phyloP scores from a whole-genome alignment of 345 rosid species.

The Populus ilicifolia region DNA sequence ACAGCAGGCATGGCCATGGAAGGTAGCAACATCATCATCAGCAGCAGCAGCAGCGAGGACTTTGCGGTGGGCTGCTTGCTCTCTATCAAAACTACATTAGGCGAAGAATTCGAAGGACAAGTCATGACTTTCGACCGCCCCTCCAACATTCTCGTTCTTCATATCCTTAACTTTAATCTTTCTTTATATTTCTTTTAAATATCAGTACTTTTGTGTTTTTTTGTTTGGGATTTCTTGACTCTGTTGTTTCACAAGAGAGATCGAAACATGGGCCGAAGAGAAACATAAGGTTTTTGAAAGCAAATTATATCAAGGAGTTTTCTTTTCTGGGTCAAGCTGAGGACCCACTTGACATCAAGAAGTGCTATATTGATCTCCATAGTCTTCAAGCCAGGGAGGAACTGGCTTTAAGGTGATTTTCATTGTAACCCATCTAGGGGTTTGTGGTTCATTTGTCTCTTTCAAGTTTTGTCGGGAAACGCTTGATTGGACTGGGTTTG shows the following conservation, averaged over 20 bases:
- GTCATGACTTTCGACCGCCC: slow-evolving; percentile 83
- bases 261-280: slow-evolving; percentile 44
- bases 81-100: slow-evolving; percentile 72
- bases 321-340: slow-evolving; percentile 63
- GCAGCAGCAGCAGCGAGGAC: slow-evolving; percentile 43
- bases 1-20: slow-evolving; percentile 34
- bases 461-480: neutral
- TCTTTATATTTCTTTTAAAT: neutral
- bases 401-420: slow-evolving; percentile 61
- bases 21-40: slow-evolving; percentile 16
- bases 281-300: slow-evolving; percentile 71
- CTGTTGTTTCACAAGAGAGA: slow-evolving; percentile 58
- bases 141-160: slow-evolving; percentile 90
- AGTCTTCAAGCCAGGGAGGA: slow-evolving; percentile 71
- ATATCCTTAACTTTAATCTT: slow-evolving; percentile 55
- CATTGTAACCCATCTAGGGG: neutral
- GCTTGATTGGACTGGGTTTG: slow-evolving; percentile 8
- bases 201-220: neutral
- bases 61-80: slow-evolving; percentile 84
- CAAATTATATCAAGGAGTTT: slow-evolving; percentile 62
- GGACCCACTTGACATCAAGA: slow-evolving; percentile 69
- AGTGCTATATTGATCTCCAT: slow-evolving; percentile 60
- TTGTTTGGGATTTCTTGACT: slow-evolving; percentile 36
- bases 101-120: slow-evolving; percentile 92
- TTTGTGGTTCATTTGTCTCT: neutral